Conservation (phyloP, 139 green algal species). For the Astrephomene gubernaculifera region DNA sequence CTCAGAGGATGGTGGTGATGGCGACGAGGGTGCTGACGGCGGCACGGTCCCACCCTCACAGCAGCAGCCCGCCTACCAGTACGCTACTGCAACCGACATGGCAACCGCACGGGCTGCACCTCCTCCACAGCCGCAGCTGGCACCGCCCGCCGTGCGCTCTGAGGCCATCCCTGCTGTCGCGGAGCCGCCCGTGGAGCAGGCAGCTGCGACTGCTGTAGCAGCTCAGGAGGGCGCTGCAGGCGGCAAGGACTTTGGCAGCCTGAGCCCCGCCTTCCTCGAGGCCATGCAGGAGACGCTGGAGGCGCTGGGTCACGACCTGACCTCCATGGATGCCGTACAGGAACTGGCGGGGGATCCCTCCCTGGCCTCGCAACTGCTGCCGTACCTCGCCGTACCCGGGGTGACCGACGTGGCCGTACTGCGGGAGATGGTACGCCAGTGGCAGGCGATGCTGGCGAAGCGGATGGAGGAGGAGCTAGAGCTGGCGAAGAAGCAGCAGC, state of each 20-base stretch:
- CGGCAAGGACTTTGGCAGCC: slow-evolving; percentile 29
- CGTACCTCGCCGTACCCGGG: background rate
- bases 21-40: no score
- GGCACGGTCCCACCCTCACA: no score
- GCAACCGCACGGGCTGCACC: background rate
- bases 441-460: slow-evolving; percentile 45
- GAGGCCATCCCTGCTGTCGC: no score
- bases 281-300: slow-evolving; percentile 54
- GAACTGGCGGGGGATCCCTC: slow-evolving; percentile 9
- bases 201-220: no score
- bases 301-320: slow-evolving; percentile 42
- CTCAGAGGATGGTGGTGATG: background rate
- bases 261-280: slow-evolving; percentile 42
- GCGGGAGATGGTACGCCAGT: slow-evolving; percentile 52
- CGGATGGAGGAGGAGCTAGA: slow-evolving; percentile 51
- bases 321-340: slow-evolving; percentile 32
- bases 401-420: background rate
- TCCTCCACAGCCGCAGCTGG: background rate
- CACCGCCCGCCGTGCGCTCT: background rate
- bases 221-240: no score
- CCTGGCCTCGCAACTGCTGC: slow-evolving; percentile 29
- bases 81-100: background rate
- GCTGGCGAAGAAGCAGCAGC: slow-evolving; percentile 33
- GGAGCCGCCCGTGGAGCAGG: no score
- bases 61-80: background rate